phyloP scores from a whole-genome alignment of 345 rosid species.

The Geranium rotundifolium region DNA sequence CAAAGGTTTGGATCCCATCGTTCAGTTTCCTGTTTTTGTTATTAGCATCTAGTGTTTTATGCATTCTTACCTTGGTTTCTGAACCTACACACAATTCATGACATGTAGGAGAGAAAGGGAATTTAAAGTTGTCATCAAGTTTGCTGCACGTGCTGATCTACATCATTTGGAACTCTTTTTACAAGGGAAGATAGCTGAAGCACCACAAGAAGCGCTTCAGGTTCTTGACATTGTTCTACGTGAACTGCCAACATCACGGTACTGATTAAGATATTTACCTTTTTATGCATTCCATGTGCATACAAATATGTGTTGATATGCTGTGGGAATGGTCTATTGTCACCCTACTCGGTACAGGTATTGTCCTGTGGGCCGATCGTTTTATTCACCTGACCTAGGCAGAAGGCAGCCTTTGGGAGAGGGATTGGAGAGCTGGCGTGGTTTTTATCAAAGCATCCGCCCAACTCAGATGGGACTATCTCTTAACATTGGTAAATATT shows the following conservation, averaged over 20 bases:
- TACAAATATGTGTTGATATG: no score
- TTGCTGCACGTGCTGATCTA: constrained; percentile 86
- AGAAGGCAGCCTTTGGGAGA: constrained; percentile 75
- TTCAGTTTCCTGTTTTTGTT: not conserved
- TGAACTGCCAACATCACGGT: constrained; percentile 74
- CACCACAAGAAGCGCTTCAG: constrained; percentile 94
- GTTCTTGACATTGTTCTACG: constrained; percentile 97
- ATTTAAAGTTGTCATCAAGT: constrained; percentile 59
- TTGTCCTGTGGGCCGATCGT: constrained; percentile 82
- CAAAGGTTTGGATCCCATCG: constrained; percentile 33
- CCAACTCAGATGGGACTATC: constrained; percentile 96
- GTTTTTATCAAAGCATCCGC: constrained; percentile 93
- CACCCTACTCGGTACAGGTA: constrained; percentile 33
- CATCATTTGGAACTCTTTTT: constrained; percentile 77
- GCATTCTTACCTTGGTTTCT: not conserved
- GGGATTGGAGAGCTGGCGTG: constrained; percentile 97
- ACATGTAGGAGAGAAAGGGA: constrained; percentile 62
- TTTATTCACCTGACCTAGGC: constrained; percentile 77
- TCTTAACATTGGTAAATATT: constrained; percentile 52
- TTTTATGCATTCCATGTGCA: no score
- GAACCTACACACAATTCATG: not conserved
- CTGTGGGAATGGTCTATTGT: constrained; percentile 1
- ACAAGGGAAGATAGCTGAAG: constrained; percentile 83
- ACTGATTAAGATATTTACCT: constrained; percentile 7
- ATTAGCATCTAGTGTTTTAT: not conserved